These are phyloP conservation scores for Scheffersomyces spartinae DNA, from an alignment of 805 yeast genomes.

Conservation along the genomic window DNA sequence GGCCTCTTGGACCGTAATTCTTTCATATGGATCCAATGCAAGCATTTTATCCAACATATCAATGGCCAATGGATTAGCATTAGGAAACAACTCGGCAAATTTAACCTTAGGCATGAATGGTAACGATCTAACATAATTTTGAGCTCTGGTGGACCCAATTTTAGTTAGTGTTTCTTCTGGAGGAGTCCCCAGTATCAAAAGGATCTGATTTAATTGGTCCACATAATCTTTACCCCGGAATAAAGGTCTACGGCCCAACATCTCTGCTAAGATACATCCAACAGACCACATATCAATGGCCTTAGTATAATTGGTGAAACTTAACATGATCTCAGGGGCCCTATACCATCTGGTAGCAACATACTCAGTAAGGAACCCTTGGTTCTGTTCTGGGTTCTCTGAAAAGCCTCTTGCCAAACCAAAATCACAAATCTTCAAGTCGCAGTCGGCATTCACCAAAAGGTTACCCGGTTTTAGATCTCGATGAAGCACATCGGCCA, in stretches of 20 bases:
- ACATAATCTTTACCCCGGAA: constrained; percentile 95
- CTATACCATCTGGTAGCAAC: constrained; percentile 99
- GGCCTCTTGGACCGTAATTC: constrained; percentile 85
- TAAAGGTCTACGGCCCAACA: constrained; percentile 81
- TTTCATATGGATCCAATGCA: constrained; percentile 72
- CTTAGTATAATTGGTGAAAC: constrained; percentile 88
- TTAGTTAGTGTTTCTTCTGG: constrained; percentile 35
- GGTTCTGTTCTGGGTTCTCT: constrained; percentile 69
- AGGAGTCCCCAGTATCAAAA: constrained; percentile 88
- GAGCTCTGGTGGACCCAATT: constrained; percentile 77
- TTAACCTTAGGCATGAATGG: constrained; percentile 76
- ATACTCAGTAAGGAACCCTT: constrained; percentile 93
- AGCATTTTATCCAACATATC: constrained; percentile 71
- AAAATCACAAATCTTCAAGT: constrained; percentile 90
- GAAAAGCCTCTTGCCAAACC: constrained; percentile 91
- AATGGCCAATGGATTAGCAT: constrained; percentile 78
- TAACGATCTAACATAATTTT: constrained; percentile 77
- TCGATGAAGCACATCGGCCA: constrained; percentile 87
- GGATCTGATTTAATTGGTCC: constrained; percentile 82
- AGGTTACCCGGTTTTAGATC: constrained; percentile 92
- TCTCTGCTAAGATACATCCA: constrained; percentile 92
- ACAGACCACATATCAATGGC: constrained; percentile 98
- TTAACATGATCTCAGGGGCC: constrained; percentile 95
- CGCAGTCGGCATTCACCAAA: constrained; percentile 92
- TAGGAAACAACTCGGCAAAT: constrained; percentile 61